Conservation (phyloP, 1,139 yeast species). For the Diutina catenulata region DNA sequence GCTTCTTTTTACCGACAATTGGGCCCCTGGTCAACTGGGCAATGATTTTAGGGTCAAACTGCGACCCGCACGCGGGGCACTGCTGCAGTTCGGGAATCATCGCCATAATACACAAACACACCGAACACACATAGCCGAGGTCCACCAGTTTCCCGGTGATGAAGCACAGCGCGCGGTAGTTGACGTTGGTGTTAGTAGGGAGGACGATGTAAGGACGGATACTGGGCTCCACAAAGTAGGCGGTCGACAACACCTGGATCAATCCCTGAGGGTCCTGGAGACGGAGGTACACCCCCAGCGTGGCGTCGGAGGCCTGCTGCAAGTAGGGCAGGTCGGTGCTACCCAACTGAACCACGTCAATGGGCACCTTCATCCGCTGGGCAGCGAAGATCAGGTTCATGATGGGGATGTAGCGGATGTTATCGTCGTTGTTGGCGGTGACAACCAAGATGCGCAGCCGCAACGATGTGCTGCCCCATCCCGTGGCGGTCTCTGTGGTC, state of each 20-base stretch:
- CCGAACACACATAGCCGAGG: conserved; percentile 90
- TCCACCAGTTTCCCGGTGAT: conserved; percentile 82
- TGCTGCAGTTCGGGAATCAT: conserved; percentile 46
- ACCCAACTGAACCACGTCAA: conserved; percentile 83
- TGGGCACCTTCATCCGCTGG: conserved; percentile 79
- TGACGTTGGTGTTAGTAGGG: conserved; percentile 81
- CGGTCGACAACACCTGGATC: conserved; percentile 52
- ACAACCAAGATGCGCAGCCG: conserved; percentile 67
- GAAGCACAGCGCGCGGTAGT: conserved; percentile 91
- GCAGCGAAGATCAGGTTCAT: conserved; percentile 97
- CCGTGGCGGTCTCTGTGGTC: background rate
- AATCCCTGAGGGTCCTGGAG: conserved; percentile 68
- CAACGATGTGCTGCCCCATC: conserved; percentile 22
- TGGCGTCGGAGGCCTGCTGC: conserved; percentile 95
- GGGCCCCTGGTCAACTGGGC: conserved; percentile 15
- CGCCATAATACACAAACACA: conserved; percentile 74
- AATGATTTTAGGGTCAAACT: conserved; percentile 39
- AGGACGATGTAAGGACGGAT: conserved; percentile 61
- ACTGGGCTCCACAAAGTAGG: conserved; percentile 76
- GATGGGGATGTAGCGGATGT: conserved; percentile 77
- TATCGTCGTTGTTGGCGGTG: conserved; percentile 59
- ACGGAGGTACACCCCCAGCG: conserved; percentile 78
- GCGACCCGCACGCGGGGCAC: conserved; percentile 42
- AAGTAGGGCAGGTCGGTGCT: conserved; percentile 61
- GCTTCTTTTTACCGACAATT: conserved; percentile 29